A percentile compares a stretch with the other conserved stretches of the same genome.
Evolutionary conservation across 179 eudicot genomes (phyloP).

Genomic region (Beta macrorhiza): DNA sequence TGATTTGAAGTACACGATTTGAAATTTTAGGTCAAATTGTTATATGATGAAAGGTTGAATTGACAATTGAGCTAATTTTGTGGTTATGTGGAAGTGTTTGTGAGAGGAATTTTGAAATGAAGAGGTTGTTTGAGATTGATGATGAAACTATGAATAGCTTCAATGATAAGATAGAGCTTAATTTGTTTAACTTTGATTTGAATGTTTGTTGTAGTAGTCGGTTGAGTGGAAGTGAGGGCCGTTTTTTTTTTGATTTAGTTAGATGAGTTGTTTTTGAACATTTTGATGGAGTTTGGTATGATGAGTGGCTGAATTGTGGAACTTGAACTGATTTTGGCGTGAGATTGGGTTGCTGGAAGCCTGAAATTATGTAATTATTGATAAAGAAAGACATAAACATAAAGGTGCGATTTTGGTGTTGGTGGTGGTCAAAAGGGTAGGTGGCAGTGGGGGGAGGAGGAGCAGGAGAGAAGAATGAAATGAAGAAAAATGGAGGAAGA

Average conservation of each 20-base stretch:
- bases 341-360: neutral
- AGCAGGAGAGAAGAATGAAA: too few species aligned
- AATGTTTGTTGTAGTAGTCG: neutral
- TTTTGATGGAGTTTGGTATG: too few species aligned
- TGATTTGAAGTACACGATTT: neutral
- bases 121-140: neutral
- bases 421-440: too few species aligned
- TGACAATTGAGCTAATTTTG: neutral
- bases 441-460: too few species aligned
- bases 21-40: neutral
- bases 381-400: neutral
- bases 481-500: too few species aligned
- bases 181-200: neutral
- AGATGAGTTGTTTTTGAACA: neutral
- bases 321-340: too few species aligned
- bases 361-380: neutral
- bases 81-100: too few species aligned
- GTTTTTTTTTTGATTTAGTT: too few species aligned
- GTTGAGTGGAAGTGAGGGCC: too few species aligned
- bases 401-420: too few species aligned
- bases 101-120: neutral
- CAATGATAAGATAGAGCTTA: neutral
- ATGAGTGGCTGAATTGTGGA: too few species aligned
- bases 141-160: neutral
- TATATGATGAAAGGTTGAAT: neutral